Evolutionary conservation across 345 rosid genomes (phyloP).

Genomic region (Syzygium oleosum): DNA sequence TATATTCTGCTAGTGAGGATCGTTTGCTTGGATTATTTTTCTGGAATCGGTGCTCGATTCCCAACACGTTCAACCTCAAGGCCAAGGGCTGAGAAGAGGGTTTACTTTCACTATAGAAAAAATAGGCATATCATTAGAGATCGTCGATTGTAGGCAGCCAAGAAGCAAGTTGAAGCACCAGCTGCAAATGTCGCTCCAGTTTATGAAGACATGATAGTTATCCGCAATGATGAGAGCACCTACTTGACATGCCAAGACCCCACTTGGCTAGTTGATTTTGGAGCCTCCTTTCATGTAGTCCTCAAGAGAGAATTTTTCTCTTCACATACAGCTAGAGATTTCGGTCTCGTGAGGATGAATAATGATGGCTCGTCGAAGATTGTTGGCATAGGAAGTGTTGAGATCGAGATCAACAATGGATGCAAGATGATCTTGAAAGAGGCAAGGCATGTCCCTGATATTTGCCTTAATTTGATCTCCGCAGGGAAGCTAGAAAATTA

Average conservation of each 20-base stretch:
- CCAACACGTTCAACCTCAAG: not conserved
- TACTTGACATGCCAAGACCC: not conserved
- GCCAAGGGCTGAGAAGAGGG: not conserved
- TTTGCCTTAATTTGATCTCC: not conserved
- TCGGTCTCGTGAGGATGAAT: not conserved
- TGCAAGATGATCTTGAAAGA: not conserved
- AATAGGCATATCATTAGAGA: not conserved
- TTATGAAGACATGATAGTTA: not conserved
- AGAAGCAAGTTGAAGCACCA: not conserved
- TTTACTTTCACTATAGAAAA: too few relatives aligned
- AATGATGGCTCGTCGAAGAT: not conserved
- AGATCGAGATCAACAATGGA: not conserved
- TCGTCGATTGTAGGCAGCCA: not conserved
- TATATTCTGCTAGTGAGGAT: too few relatives aligned
- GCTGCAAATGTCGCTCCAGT: not conserved
- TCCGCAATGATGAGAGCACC: not conserved
- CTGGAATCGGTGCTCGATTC: too few relatives aligned
- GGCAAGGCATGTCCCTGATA: not conserved
- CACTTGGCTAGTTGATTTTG: not conserved
- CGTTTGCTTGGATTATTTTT: too few relatives aligned
- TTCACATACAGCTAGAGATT: not conserved
- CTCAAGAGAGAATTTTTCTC: not conserved
- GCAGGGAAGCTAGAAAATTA: not conserved
- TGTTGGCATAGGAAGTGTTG: not conserved
- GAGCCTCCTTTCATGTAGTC: not conserved